Evolutionary conservation across 2,329 filamentous ascomycete species (phyloP).

Genomic region (Didymella sp.): DNA sequence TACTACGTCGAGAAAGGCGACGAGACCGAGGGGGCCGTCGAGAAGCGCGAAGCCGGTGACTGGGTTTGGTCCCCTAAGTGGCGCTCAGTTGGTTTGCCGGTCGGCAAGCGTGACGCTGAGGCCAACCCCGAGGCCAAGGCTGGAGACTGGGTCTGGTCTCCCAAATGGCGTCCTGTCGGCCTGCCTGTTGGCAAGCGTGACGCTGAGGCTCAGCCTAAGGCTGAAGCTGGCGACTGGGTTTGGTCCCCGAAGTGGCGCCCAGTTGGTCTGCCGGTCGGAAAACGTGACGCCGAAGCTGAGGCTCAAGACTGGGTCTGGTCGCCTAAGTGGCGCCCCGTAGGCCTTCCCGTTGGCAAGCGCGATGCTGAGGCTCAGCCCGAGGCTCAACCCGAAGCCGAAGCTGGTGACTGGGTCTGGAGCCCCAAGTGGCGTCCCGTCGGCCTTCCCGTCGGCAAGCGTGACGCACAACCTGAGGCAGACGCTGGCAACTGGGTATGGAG

Average conservation of each 20-base stretch:
- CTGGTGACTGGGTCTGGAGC: neutral
- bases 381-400: slow-evolving; percentile 13
- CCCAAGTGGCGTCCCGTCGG: slow-evolving; percentile 13
- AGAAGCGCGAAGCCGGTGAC: slow-evolving; percentile 18
- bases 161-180: slow-evolving; percentile 22
- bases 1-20: slow-evolving; percentile 15
- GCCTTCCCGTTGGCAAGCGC: slow-evolving; percentile 30
- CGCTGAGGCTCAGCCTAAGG: slow-evolving; percentile 15
- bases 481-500: neutral
- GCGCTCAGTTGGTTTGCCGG: neutral
- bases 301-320: slow-evolving; percentile 3
- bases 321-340: slow-evolving; percentile 21
- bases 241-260: slow-evolving; percentile 13
- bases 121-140: slow-evolving; percentile 6
- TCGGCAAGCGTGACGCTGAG: slow-evolving; percentile 15
- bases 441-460: slow-evolving; percentile 17
- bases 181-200: slow-evolving; percentile 28
- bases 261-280: slow-evolving; percentile 9
- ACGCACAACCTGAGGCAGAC: slow-evolving; percentile 18
- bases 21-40: slow-evolving; percentile 3
- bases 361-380: neutral
- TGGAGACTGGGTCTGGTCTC: slow-evolving; percentile 6
- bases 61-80: neutral
- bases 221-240: neutral
- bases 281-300: slow-evolving; percentile 39